A percentile compares a stretch with the other conserved stretches of the same genome.
Evolutionary conservation across 495 filamentous ascomycete species (phyloP).

Genomic region (Cladorrhinum samala): DNA sequence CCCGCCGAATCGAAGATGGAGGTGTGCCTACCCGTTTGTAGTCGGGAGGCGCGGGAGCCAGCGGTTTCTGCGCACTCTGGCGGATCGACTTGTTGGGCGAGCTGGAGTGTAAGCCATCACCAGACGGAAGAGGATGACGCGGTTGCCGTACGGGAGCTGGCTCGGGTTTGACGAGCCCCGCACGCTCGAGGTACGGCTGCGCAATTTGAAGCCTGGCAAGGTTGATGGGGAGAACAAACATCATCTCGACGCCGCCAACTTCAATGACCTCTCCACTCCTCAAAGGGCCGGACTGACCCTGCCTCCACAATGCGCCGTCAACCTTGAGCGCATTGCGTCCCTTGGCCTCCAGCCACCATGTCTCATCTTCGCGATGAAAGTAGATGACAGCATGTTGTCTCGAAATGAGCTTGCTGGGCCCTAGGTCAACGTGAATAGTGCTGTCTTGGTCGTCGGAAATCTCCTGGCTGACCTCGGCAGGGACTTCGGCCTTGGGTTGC

Average conservation of each 20-base stretch:
- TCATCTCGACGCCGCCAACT: slow-evolving; percentile 90
- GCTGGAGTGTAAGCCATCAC: slow-evolving; percentile 25
- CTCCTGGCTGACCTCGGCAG: slow-evolving; percentile 50
- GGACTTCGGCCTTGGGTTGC: background rate
- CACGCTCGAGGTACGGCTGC: slow-evolving; percentile 46
- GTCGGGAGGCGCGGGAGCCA: slow-evolving; percentile 65
- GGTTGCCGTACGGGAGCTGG: slow-evolving; percentile 17
- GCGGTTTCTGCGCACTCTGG: slow-evolving; percentile 40
- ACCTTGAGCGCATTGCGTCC: slow-evolving; percentile 86
- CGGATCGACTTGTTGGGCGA: slow-evolving; percentile 20
- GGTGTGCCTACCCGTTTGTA: slow-evolving; percentile 65
- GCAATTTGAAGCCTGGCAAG: slow-evolving; percentile 54
- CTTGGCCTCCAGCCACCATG: slow-evolving; percentile 78
- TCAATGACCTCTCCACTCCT: slow-evolving; percentile 83
- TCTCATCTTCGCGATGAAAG: slow-evolving; percentile 61
- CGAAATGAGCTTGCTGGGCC: slow-evolving; percentile 88
- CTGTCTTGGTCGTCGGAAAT: slow-evolving; percentile 30
- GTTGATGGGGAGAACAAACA: slow-evolving; percentile 80
- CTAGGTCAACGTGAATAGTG: slow-evolving; percentile 81
- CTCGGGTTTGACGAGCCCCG: slow-evolving; percentile 35
- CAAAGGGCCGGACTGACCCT: slow-evolving; percentile 57
- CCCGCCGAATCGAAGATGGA: slow-evolving; percentile 37
- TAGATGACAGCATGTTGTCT: slow-evolving; percentile 79
- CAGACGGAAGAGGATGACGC: slow-evolving; percentile 48
- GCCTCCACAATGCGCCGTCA: slow-evolving; percentile 62